These are phyloP conservation scores for Uronychia setigera DNA, from an alignment of 73 alveolate species.

Conservation along the genomic window DNA sequence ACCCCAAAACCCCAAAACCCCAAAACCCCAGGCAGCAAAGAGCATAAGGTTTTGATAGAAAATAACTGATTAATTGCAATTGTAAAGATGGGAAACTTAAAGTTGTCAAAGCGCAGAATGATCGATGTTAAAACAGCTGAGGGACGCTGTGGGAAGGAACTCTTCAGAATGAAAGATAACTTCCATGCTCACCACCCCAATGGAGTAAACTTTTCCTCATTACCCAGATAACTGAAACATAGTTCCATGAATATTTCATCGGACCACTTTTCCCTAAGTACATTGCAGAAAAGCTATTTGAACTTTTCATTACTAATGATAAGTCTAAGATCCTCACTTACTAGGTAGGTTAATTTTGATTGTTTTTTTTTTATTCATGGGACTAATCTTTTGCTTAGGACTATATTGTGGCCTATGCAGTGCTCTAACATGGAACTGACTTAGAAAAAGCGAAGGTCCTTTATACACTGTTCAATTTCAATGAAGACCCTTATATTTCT, in stretches of 20 bases:
- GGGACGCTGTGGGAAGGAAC: no score
- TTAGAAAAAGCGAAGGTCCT: not conserved
- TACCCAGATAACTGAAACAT: not conserved
- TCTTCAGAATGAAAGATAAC: no score
- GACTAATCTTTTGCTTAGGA: not conserved
- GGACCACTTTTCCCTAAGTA: not conserved
- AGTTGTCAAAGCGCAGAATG: no score
- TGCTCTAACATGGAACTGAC: not conserved
- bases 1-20: no score
- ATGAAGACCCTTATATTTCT: not conserved
- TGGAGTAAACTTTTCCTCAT: no score
- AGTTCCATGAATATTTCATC: not conserved
- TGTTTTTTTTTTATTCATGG: no score
- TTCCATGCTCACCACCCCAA: no score
- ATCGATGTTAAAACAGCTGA: no score
- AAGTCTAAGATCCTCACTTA: not conserved
- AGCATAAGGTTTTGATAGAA: no score
- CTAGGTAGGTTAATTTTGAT: not conserved
- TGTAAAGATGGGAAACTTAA: no score
- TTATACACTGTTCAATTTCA: not conserved
- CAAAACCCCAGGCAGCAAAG: no score
- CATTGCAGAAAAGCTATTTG: not conserved
- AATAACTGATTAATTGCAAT: no score
- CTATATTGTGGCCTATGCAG: not conserved
- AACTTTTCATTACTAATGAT: not conserved